Base-by-base conservation (phyloP, 169 alveolate genomes). In the Babesia ovata region DNA sequence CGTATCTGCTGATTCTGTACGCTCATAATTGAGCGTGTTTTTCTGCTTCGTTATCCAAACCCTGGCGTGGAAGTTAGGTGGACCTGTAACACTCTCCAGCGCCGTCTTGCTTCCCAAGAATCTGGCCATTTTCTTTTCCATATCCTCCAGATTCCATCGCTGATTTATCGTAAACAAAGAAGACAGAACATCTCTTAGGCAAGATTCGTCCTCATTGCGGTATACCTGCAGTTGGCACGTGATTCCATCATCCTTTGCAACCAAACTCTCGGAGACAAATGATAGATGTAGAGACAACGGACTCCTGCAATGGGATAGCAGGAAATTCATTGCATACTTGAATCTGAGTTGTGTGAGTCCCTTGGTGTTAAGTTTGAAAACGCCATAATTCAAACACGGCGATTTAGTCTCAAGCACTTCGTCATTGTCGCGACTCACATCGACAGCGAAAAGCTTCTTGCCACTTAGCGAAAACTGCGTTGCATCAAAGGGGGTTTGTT, bases 61-160 rank as follows among this genome's bases (percentile, higher is more conserved):
- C 21, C 84, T 74, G 36, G 73, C 84, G 42, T 74, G 75, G 67
- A 58, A 63, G 52, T 74, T 63, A 19, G 84, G 84, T 4, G 59
- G 63, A 0, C 84, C 84, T 16, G 84, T 74, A 9, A 74, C 22
- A n/a, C 62, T 53, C 28, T 74, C 84, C 8, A 74, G 54, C 4
- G 75, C 74, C 24, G 72, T 52, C 22, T 39, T 74, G 29, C 24
- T 67, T 29, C 58, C 67, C 44, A 36, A 74, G 28, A 61, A 62
- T 19, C 53, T 26, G 9, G 44, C 28, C 67, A 74, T 19, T 66
- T 74, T 74, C 26, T 63, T 62, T 53, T 74, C 84, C 29, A 62
- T 11, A 22, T 26, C 84, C 21, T 74, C 84, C 36, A 74, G 53
- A 24, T 74, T 75, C 84, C 84, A 74, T 26, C 44, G 6, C 6